Conservation (phyloP, 768 basidiomycete genomes). For the Xerocomellus amylosporus region DNA sequence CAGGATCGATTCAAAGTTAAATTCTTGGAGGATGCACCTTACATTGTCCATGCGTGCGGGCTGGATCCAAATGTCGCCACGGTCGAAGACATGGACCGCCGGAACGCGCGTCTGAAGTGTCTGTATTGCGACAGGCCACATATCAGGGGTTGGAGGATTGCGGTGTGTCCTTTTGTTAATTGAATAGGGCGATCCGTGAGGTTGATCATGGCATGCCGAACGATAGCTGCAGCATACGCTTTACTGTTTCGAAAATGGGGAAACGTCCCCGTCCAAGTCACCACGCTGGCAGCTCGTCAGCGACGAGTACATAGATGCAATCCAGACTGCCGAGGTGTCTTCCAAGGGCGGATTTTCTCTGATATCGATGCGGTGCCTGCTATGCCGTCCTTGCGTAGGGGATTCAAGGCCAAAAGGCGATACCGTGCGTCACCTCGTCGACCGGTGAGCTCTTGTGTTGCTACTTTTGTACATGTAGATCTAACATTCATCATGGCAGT, state of each 20-base stretch:
- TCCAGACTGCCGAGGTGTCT: background rate
- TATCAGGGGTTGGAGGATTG: background rate
- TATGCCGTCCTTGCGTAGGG: background rate
- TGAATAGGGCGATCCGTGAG: no score
- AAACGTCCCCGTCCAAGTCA: background rate
- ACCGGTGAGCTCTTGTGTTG: background rate
- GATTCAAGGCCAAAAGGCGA: background rate
- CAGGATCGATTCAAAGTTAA: background rate
- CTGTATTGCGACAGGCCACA: background rate
- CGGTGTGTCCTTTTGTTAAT: background rate
- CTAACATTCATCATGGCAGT: background rate
- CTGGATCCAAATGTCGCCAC: background rate
- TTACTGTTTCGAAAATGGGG: no score
- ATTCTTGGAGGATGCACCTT: background rate
- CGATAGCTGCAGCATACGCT: background rate
- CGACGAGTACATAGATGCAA: background rate
- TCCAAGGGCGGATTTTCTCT: no score
- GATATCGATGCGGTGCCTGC: background rate
- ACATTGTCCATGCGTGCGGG: slow-evolving; percentile 2
- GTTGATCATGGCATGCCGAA: background rate
- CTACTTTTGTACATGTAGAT: background rate
- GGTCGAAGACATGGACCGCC: slow-evolving; percentile 1
- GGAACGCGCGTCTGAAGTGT: background rate
- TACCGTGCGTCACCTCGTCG: background rate
- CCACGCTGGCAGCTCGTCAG: background rate